phyloP scores from a whole-genome alignment of 768 basidiomycete genomes.

The Amylocystis lapponica region DNA sequence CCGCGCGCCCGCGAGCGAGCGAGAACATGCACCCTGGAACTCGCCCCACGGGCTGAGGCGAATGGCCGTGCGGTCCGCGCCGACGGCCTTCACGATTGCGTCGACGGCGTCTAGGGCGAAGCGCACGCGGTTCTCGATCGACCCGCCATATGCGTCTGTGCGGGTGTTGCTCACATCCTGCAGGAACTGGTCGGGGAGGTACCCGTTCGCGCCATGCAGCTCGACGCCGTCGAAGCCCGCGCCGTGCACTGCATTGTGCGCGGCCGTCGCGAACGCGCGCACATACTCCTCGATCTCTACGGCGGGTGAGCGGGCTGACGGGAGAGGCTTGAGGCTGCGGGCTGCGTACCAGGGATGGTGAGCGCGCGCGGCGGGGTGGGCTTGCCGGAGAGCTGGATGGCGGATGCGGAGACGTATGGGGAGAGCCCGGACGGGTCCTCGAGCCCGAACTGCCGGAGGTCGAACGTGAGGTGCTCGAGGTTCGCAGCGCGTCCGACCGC shows the following conservation, averaged over 20 bases:
- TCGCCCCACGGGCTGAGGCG: constrained; percentile 33
- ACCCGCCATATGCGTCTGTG: constrained; percentile 45
- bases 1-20: too few species aligned
- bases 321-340: not conserved
- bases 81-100: constrained; percentile 32
- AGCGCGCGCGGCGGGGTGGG: constrained; percentile 16
- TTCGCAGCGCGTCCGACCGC: constrained; percentile 42
- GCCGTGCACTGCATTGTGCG: constrained; percentile 24
- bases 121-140: constrained; percentile 37
- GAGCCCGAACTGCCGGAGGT: too few species aligned
- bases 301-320: constrained; percentile 6
- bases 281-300: constrained; percentile 31
- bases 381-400: constrained; percentile 8
- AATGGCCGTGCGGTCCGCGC: constrained; percentile 33
- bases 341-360: constrained; percentile 11
- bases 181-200: constrained; percentile 35
- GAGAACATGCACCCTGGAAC: constrained; percentile 26
- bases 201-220: constrained; percentile 24
- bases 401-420: constrained; percentile 18
- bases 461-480: too few species aligned
- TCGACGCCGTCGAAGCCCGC: constrained; percentile 25
- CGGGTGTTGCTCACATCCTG: constrained; percentile 35
- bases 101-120: constrained; percentile 40
- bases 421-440: constrained; percentile 36
- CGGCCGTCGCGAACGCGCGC: constrained; percentile 16